phyloP scores from a whole-genome alignment of 768 basidiomycete species.

The Boletus subcaerulescens region DNA sequence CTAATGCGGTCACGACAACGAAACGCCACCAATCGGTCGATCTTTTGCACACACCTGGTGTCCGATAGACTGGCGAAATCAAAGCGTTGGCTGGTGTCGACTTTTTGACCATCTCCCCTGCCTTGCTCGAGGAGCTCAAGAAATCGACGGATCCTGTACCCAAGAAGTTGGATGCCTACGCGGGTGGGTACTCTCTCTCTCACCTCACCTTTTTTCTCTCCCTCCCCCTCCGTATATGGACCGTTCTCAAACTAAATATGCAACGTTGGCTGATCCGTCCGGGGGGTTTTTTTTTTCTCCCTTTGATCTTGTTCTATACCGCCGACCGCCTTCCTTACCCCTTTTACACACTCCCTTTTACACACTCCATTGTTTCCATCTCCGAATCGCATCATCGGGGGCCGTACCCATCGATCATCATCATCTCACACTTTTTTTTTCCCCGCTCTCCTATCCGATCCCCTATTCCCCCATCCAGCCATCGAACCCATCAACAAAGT shows the following conservation, averaged over 20 bases:
- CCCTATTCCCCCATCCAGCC: slow-evolving; percentile 31
- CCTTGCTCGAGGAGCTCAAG: slow-evolving; percentile 91
- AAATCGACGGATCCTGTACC: slow-evolving; percentile 73
- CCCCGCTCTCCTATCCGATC: neutral
- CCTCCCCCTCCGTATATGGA: neutral
- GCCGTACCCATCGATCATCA: too few species aligned
- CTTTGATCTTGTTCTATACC: too few species aligned
- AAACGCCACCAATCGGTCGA: neutral
- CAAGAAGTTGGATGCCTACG: slow-evolving; percentile 71
- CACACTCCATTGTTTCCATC: neutral
- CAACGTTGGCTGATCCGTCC: slow-evolving; percentile 12
- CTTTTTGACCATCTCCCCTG: slow-evolving; percentile 93
- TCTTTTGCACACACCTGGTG: neutral
- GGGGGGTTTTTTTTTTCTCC: neutral
- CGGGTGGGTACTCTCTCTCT: slow-evolving; percentile 43
- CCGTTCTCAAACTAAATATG: neutral
- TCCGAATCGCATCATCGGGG: neutral
- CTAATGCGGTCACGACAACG: slow-evolving; percentile 1
- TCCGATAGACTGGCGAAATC: slow-evolving; percentile 78
- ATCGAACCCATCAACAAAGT: slow-evolving; percentile 69
- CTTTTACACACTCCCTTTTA: slow-evolving; percentile 1
- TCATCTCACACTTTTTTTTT: neutral
- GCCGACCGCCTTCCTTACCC: neutral
- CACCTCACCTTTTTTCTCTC: too few species aligned
- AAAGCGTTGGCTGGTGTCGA: slow-evolving; percentile 94